Evolutionary conservation across 306 rosid species (phyloP).

Genomic region (Quercus mongolica): DNA sequence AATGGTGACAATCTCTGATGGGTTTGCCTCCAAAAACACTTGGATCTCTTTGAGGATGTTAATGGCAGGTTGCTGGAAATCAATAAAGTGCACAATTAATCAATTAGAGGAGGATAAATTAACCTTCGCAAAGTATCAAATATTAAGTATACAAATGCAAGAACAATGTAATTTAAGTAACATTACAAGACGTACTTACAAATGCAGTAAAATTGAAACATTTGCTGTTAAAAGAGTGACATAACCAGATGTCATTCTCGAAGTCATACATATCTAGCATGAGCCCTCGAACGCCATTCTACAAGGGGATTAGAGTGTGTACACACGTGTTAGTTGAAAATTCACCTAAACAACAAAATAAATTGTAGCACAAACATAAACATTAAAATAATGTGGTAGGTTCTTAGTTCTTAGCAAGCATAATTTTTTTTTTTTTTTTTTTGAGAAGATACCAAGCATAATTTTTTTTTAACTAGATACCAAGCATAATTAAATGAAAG

Average conservation of each 20-base stretch:
- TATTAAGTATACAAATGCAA: too few species aligned
- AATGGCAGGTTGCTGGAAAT: conserved; percentile 67
- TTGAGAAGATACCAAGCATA: background rate
- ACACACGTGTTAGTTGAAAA: background rate
- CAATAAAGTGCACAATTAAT: conserved; percentile 1
- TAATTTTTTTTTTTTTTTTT: too few species aligned
- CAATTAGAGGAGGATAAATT: conserved; percentile 4
- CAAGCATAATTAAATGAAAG: background rate
- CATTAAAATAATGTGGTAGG: background rate
- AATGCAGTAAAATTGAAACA: conserved; percentile 76
- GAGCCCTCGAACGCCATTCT: conserved; percentile 90
- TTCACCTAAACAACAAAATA: background rate
- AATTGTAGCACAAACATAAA: background rate
- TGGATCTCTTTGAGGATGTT: conserved; percentile 59
- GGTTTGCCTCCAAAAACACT: conserved; percentile 60
- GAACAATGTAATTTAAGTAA: background rate
- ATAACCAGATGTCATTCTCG: conserved; percentile 66
- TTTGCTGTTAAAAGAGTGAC: conserved; percentile 65
- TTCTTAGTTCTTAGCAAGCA: background rate
- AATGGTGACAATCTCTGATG: conserved; percentile 82
- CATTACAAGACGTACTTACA: conserved; percentile 53
- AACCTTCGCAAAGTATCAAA: background rate
- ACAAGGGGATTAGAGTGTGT: background rate
- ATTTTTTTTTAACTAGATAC: too few species aligned
- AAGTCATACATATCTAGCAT: conserved; percentile 97